Conservation (phyloP, 768 basidiomycete genomes). For the Termitomyces titanicus region DNA sequence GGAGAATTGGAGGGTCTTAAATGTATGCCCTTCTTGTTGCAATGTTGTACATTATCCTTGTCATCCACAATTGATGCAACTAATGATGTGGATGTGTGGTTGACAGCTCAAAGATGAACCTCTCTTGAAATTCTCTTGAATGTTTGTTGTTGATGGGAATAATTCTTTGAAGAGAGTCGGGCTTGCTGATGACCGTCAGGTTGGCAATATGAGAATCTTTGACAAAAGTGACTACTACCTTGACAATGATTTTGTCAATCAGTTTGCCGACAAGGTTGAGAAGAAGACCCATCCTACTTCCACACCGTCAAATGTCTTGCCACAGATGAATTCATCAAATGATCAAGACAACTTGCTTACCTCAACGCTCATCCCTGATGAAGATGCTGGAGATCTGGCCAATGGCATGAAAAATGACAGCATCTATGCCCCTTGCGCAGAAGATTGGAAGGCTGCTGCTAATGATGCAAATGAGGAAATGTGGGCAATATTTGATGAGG, state of each 20-base stretch:
- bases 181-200: conserved; percentile 9
- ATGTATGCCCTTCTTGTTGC: conserved; percentile 34
- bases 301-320: neutral
- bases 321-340: too few species aligned
- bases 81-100: too few species aligned
- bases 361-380: too few species aligned
- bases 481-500: conserved; percentile 33
- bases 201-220: conserved; percentile 16
- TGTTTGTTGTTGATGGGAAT: conserved; percentile 8
- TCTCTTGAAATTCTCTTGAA: conserved; percentile 17
- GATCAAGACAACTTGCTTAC: too few species aligned
- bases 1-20: conserved; percentile 27
- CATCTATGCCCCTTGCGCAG: conserved; percentile 12
- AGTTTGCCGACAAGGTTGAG: conserved; percentile 26
- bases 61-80: neutral
- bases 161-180: conserved; percentile 27
- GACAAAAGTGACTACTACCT: conserved; percentile 23
- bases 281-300: too few species aligned
- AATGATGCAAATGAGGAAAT: conserved; percentile 25
- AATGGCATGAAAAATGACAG: neutral
- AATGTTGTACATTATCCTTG: conserved; percentile 24
- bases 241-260: conserved; percentile 19
- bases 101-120: conserved; percentile 26
- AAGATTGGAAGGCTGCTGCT: conserved; percentile 27
- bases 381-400: neutral